phyloP scores from a whole-genome alignment of 1,284 basidiomycete genomes.

The Ustilago bromivora region DNA sequence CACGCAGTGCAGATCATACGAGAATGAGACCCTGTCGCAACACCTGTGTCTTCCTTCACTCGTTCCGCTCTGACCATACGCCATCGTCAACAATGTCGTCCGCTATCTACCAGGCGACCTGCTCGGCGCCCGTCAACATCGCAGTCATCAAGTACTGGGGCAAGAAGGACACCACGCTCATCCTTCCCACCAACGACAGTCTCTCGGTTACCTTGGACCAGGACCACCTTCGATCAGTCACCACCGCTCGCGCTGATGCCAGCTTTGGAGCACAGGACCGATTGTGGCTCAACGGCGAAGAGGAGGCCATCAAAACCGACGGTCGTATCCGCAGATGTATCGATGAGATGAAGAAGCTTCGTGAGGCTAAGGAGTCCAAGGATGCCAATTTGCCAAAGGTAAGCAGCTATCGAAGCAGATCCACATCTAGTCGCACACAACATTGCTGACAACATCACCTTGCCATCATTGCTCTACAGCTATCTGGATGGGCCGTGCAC shows the following conservation, averaged over 20 bases:
- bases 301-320: conserved; percentile 85
- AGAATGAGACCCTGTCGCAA: conserved; percentile 15
- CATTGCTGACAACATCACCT: neutral
- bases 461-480: conserved; percentile 15
- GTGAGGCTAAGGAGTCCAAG: conserved; percentile 78
- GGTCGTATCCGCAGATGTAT: conserved; percentile 89
- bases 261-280: conserved; percentile 78
- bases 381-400: conserved; percentile 59
- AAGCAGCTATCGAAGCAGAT: conserved; percentile 5
- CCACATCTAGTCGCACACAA: neutral
- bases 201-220: conserved; percentile 96
- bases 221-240: conserved; percentile 93
- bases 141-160: conserved; percentile 96
- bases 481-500: conserved; percentile 70
- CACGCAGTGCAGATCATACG: conserved; percentile 47
- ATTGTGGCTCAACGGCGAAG: conserved; percentile 93
- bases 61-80: conserved; percentile 3
- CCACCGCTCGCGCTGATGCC: conserved; percentile 86
- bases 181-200: conserved; percentile 96
- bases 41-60: neutral
- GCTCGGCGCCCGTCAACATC: conserved; percentile 94
- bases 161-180: conserved; percentile 93
- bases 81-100: conserved; percentile 35
- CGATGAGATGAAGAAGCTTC: conserved; percentile 83
- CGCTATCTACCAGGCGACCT: conserved; percentile 83